phyloP scores from a whole-genome alignment of 371 early-diverging fungal genomes.

The Lichtheimia hyalospora region DNA sequence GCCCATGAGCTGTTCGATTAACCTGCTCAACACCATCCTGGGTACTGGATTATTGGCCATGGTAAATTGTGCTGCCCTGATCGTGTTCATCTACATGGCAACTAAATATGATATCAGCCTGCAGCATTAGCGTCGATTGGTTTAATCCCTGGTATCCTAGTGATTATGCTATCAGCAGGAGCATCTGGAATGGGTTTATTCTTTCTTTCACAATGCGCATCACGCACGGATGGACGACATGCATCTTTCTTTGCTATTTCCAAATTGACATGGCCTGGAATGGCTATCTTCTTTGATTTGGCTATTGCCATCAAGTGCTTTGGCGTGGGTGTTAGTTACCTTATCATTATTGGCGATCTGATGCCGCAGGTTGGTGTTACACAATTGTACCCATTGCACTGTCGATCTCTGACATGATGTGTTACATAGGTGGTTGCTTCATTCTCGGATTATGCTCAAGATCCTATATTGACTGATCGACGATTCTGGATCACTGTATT shows the following conservation, averaged over 20 bases:
- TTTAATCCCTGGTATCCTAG: constrained; percentile 74
- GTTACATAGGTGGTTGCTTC: constrained; percentile 34
- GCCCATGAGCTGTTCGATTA: constrained; percentile 54
- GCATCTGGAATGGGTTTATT: constrained; percentile 85
- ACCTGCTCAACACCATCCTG: constrained; percentile 91
- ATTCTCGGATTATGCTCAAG: constrained; percentile 24
- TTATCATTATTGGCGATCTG: constrained; percentile 96
- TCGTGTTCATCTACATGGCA: background rate
- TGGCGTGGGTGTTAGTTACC: constrained; percentile 98
- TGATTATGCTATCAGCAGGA: constrained; percentile 75
- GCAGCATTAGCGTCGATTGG: constrained; percentile 88
- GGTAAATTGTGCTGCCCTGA: constrained; percentile 43
- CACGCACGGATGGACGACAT: constrained; percentile 69
- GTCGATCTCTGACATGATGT: background rate
- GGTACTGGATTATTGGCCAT: constrained; percentile 98
- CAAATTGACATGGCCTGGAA: constrained; percentile 88
- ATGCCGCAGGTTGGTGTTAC: constrained; percentile 71
- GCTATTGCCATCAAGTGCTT: constrained; percentile 99
- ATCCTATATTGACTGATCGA: constrained; percentile 51
- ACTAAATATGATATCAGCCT: constrained; percentile 46
- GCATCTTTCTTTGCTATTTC: constrained; percentile 91
- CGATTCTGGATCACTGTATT: constrained; percentile 86
- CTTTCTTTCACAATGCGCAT: constrained; percentile 77
- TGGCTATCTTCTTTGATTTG: constrained; percentile 89
- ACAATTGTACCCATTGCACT: background rate